These are phyloP conservation scores for Taxillus chinensis DNA, from an alignment of 164 flowering plant genomes.

Conservation along the genomic window DNA sequence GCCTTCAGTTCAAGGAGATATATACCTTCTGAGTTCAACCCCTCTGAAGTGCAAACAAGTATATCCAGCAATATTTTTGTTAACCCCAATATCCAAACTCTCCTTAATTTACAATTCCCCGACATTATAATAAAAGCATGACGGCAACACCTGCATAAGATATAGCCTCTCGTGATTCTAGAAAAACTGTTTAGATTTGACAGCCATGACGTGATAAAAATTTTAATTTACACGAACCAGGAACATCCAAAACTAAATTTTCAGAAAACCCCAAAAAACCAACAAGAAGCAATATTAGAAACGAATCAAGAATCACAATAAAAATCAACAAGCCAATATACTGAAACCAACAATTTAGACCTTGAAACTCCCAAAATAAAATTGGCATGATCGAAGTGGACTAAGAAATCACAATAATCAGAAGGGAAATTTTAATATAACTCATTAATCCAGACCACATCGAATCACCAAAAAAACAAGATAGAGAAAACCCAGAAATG, in stretches of 20 bases:
- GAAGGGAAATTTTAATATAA: not conserved
- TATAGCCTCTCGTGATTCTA: not conserved
- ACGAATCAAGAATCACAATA: not conserved
- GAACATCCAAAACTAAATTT: not conserved
- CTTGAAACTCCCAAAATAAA: no score
- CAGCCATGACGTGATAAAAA: not conserved
- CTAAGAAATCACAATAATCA: not conserved
- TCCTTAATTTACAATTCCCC: slow-evolving; percentile 8
- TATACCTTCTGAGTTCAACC: slow-evolving; percentile 56
- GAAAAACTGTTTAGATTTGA: no score
- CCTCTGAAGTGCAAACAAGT: slow-evolving; percentile 25
- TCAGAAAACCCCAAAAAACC: not conserved
- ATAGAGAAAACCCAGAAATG: no score
- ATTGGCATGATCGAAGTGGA: no score
- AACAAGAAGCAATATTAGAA: not conserved
- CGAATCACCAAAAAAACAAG: no score
- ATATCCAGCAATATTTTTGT: slow-evolving; percentile 17
- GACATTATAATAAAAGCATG: slow-evolving; percentile 22
- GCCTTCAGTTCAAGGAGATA: slow-evolving; percentile 54
- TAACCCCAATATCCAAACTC: slow-evolving; percentile 18
- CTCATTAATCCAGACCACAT: not conserved
- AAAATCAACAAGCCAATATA: no score
- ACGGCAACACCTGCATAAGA: slow-evolving; percentile 7
- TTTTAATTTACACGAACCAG: not conserved
- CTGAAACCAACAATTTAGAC: no score